These are phyloP conservation scores for Breynia disticha DNA, from an alignment of 441 rosid genomes.

Conservation along the genomic window DNA sequence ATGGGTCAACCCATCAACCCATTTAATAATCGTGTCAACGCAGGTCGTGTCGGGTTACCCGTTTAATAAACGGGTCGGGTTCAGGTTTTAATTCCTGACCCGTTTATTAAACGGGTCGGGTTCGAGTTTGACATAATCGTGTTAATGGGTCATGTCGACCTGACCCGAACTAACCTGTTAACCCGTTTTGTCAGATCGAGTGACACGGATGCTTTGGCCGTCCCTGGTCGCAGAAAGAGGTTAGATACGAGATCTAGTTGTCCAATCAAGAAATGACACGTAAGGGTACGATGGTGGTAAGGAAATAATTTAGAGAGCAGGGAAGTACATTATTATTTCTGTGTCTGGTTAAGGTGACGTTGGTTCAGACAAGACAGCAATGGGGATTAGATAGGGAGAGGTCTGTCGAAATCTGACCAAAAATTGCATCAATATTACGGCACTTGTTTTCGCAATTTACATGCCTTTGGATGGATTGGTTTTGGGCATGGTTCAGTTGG, in stretches of 20 bases:
- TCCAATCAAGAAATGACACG: constrained; percentile 20
- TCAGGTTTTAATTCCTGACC: too few relatives aligned
- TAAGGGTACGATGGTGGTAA: not conserved
- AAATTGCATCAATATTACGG: too few relatives aligned
- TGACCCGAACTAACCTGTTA: too few relatives aligned
- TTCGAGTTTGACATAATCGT: too few relatives aligned
- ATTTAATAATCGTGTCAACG: too few relatives aligned
- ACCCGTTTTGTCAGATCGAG: too few relatives aligned
- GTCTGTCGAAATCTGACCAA: constrained; percentile 16
- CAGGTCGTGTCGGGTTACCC: too few relatives aligned
- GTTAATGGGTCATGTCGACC: too few relatives aligned
- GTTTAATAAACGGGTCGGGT: too few relatives aligned
- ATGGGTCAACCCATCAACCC: too few relatives aligned
- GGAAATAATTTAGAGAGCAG: not conserved
- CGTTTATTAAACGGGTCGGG: too few relatives aligned
- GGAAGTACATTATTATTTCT: not conserved
- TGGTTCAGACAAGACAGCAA: constrained; percentile 26
- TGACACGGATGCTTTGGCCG: constrained; percentile 27
- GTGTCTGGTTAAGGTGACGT: constrained; percentile 23
- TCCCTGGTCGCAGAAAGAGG: constrained; percentile 20
- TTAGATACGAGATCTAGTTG: constrained; percentile 19
- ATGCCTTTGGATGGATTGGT: not conserved
- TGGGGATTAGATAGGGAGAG: constrained; percentile 12
- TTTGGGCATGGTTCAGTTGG: not conserved
- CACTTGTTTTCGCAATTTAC: not conserved